Evolutionary conservation across 2,329 filamentous ascomycete genomes (phyloP), one percentile per base, ranked within the genome.

Genomic region (Rutstroemia sp.): DNA sequence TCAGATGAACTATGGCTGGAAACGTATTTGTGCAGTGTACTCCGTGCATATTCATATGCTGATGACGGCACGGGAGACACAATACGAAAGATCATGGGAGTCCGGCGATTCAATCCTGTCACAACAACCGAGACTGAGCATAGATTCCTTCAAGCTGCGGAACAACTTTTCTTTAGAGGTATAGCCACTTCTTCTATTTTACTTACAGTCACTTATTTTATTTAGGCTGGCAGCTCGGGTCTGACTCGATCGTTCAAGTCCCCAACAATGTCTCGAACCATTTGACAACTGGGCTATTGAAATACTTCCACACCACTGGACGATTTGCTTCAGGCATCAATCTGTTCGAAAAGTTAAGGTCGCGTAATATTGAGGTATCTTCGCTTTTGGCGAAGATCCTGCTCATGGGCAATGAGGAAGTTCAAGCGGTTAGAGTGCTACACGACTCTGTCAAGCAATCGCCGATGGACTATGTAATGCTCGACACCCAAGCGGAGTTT

Each of bases 121-220:
- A 96, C 91, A 48, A 97, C 89, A 71, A 97, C 94, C n/a, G 94
- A 99, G 72, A 91, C 90, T 59, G 94, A 99, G 73, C 94, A 99
- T 70, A 89, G 89, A 62, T 99, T 99, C 70, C 77, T 99, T 44
- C 88, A 95, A 67, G 90, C 94, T 19, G 94, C 94, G 10, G 94
- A 99, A 73, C 87, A 88, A 66, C 78, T 99, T 34, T 99, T 99
- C 73, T 97, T 97, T 75, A 84, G 88, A 73, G 92, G 91, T 89
- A 72, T 30, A 12, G 6, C 10, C 23, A 4, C 4, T 37, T 9
- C 41, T 44, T 27, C 30, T 7, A 12, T 5, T 7, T 27, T 8
- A 7, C 27, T 27, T 27, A 16, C 7, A 17, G 42, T 30, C 56
- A 45, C 63, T 69, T 51, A 67, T 48, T 48, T 34, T 12, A 9